Evolutionary conservation across 1,284 basidiomycete species (phyloP).

Genomic region (Porodaedalea pini): DNA sequence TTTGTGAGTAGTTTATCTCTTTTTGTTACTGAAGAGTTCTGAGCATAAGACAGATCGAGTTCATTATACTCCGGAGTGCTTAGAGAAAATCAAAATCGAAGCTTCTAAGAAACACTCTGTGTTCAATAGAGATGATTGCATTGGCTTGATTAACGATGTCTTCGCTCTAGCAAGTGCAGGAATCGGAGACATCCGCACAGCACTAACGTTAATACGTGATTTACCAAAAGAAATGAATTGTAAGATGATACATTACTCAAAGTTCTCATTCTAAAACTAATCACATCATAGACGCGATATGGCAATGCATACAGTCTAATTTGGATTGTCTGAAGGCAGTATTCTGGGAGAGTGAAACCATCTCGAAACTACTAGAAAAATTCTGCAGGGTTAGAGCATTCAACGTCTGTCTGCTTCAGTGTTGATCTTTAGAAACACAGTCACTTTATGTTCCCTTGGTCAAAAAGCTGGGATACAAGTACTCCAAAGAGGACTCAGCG

Average conservation of each 20-base stretch:
- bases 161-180: constrained; percentile 81
- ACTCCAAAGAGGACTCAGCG: constrained; percentile 63
- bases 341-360: constrained; percentile 82
- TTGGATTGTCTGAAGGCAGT: constrained; percentile 57
- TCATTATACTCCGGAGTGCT: constrained; percentile 78
- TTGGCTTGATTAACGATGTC: constrained; percentile 82
- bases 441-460: constrained; percentile 78
- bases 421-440: constrained; percentile 33
- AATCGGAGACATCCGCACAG: constrained; percentile 71
- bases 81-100: constrained; percentile 76
- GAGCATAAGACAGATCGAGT: constrained; percentile 63
- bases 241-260: constrained; percentile 34
- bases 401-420: background rate
- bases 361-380: constrained; percentile 57
- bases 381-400: constrained; percentile 54
- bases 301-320: constrained; percentile 59
- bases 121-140: constrained; percentile 82
- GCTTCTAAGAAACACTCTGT: constrained; percentile 61
- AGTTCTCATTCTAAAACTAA: background rate
- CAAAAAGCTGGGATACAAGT: constrained; percentile 78
- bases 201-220: constrained; percentile 67
- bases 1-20: constrained; percentile 57
- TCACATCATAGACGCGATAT: constrained; percentile 58
- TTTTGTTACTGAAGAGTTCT: background rate
- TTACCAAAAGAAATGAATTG: constrained; percentile 75